These are phyloP conservation scores for Entophlyctis luteolus DNA, from an alignment of 192 early-diverging fungal genomes.

Conservation along the genomic window DNA sequence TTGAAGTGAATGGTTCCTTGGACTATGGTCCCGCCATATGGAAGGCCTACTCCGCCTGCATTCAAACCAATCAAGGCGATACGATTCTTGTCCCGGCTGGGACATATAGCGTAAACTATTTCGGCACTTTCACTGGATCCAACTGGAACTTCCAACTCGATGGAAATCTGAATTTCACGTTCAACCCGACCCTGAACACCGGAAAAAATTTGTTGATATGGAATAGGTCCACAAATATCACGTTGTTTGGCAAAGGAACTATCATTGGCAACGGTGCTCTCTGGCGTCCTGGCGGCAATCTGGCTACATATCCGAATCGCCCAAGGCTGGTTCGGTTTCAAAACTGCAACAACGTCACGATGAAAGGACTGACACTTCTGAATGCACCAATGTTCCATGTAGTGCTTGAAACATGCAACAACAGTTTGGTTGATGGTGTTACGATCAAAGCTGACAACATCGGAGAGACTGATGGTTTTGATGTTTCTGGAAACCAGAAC, in stretches of 20 bases:
- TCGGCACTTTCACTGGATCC: not conserved
- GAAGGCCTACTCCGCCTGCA: slow-evolving; percentile 7
- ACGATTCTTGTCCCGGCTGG: slow-evolving; percentile 18
- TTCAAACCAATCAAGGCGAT: slow-evolving; percentile 1
- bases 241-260: slow-evolving; percentile 1
- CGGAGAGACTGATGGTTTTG: slow-evolving; percentile 26
- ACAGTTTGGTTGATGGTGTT: not conserved
- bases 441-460: slow-evolving; percentile 17
- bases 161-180: slow-evolving; percentile 7
- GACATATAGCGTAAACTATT: slow-evolving; percentile 2
- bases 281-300: not conserved
- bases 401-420: slow-evolving; percentile 2
- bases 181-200: slow-evolving; percentile 6
- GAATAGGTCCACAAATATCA: not conserved
- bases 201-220: slow-evolving; percentile 18
- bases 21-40: slow-evolving; percentile 17
- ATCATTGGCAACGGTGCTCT: slow-evolving; percentile 19
- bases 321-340: slow-evolving; percentile 24
- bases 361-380: not conserved
- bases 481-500: slow-evolving; percentile 25
- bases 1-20: not conserved
- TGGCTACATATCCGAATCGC: slow-evolving; percentile 3
- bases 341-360: not conserved
- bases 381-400: slow-evolving; percentile 31
- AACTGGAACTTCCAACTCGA: slow-evolving; percentile 20